A percentile compares a stretch with the other conserved stretches of the same genome.
phyloP scores from a whole-genome alignment of 1,139 yeast genomes.

The Debaryomyces singareniensis region DNA sequence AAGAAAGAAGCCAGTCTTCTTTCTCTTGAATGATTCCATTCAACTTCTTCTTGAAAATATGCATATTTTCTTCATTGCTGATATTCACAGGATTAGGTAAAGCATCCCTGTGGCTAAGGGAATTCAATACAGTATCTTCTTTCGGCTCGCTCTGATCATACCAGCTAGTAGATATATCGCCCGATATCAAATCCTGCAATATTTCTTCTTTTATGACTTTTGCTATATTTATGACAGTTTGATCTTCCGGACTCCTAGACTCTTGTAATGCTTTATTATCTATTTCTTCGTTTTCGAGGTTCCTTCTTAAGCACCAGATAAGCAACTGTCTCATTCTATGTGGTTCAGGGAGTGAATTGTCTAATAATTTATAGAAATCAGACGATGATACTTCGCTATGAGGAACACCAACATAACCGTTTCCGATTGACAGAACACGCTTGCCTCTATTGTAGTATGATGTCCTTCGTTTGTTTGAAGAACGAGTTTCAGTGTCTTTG shows the following conservation, averaged over 20 bases:
- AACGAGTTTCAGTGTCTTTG: conserved; percentile 14
- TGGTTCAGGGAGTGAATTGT: conserved; percentile 61
- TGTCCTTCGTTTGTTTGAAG: conserved; percentile 30
- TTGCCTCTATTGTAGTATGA: conserved; percentile 60
- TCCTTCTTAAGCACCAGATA: conserved; percentile 61
- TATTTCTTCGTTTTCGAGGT: conserved; percentile 32
- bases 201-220: conserved; percentile 63
- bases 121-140: conserved; percentile 14
- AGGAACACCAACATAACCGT: conserved; percentile 64
- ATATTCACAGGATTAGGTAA: conserved; percentile 56
- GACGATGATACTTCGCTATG: conserved; percentile 54
- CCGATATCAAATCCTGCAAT: conserved; percentile 51
- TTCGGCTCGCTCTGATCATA: conserved; percentile 36
- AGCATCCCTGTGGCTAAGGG: conserved; percentile 16
- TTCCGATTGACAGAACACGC: conserved; percentile 68
- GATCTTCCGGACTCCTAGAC: conserved; percentile 19
- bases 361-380: conserved; percentile 60
- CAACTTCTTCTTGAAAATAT: conserved; percentile 40
- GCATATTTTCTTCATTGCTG: conserved; percentile 41
- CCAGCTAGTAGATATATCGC: conserved; percentile 63
- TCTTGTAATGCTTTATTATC: conserved; percentile 17
- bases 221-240: conserved; percentile 47
- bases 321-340: conserved; percentile 66
- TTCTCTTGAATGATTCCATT: conserved; percentile 40
- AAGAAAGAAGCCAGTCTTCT: conserved; percentile 40